These are phyloP conservation scores for Withania somnifera DNA, from an alignment of 305 asterid species.

Conservation along the genomic window DNA sequence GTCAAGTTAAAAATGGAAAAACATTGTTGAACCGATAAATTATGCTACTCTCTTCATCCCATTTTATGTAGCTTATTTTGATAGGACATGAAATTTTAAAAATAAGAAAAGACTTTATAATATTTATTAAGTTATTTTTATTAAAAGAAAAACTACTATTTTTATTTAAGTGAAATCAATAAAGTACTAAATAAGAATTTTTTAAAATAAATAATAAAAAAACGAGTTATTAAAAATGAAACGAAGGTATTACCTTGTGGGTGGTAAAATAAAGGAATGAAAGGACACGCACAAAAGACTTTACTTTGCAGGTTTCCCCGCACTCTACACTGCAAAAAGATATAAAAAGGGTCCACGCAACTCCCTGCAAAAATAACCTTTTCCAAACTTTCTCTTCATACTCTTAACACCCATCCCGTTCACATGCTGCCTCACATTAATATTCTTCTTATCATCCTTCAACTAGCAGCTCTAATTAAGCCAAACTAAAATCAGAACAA, in stretches of 20 bases:
- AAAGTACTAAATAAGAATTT: no score
- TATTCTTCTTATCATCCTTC: not conserved
- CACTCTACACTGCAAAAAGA: constrained; percentile 1
- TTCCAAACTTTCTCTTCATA: constrained; percentile 21
- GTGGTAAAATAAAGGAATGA: not conserved
- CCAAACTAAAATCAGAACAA: constrained; percentile 5
- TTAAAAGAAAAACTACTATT: no score
- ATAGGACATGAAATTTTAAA: no score
- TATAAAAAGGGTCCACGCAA: constrained; percentile 15
- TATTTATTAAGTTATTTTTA: no score
- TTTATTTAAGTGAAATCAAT: no score
- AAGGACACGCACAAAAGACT: not conserved
- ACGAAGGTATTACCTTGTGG: not conserved
- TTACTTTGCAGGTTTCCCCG: not conserved
- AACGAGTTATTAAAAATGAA: no score
- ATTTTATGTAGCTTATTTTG: no score
- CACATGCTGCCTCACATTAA: not conserved
- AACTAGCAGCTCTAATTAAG: not conserved
- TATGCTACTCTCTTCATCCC: no score
- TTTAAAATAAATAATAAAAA: no score
- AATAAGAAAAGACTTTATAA: no score
- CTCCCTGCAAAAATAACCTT: constrained; percentile 18
- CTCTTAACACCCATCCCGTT: not conserved
- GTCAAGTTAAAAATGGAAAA: no score
- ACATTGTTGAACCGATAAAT: no score